A percentile compares a stretch with the other conserved stretches of the same genome.
Evolutionary conservation across 805 yeast species (phyloP).

Genomic region (Myxozyma mucilagina): DNA sequence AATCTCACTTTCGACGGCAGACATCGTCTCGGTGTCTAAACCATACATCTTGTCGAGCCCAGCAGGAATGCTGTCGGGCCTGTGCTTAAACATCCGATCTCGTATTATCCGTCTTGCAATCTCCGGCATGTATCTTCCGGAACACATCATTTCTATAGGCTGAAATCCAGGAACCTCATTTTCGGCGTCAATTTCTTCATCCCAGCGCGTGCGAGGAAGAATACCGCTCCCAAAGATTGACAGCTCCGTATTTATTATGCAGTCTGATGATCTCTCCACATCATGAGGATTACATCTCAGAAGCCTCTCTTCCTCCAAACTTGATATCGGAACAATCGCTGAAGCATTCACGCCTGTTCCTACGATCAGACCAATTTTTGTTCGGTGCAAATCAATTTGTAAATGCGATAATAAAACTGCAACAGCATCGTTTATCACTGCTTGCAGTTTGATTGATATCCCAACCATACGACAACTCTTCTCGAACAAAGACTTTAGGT

Average conservation of each 20-base stretch:
- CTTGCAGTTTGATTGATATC: conserved; percentile 65
- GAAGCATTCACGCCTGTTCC: conserved; percentile 90
- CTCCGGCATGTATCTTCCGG: conserved; percentile 90
- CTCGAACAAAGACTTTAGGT: conserved; percentile 71
- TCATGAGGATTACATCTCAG: conserved; percentile 44
- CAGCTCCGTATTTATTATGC: conserved; percentile 90
- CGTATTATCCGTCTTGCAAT: conserved; percentile 68
- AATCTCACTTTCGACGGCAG: conserved; percentile 35
- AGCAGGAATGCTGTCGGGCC: conserved; percentile 26
- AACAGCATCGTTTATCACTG: conserved; percentile 86
- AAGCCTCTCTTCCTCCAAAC: conserved; percentile 64
- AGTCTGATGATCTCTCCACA: conserved; percentile 36
- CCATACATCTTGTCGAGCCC: conserved; percentile 35
- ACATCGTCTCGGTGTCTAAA: conserved; percentile 34
- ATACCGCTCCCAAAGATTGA: conserved; percentile 79
- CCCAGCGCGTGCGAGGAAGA: conserved; percentile 77
- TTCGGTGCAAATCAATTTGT: conserved; percentile 48
- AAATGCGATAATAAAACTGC: conserved; percentile 83
- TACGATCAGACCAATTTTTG: conserved; percentile 79
- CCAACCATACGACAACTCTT: conserved; percentile 55
- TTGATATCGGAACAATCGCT: conserved; percentile 66
- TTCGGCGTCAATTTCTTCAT: conserved; percentile 60
- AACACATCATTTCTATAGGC: conserved; percentile 81
- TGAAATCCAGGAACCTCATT: conserved; percentile 75
- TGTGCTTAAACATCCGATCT: conserved; percentile 54